Percentiles rank a stretch among this genome's conserved stretches.
Evolutionary conservation across 2,329 filamentous ascomycete species (phyloP).

Genomic region (Trichoderma polysporum): DNA sequence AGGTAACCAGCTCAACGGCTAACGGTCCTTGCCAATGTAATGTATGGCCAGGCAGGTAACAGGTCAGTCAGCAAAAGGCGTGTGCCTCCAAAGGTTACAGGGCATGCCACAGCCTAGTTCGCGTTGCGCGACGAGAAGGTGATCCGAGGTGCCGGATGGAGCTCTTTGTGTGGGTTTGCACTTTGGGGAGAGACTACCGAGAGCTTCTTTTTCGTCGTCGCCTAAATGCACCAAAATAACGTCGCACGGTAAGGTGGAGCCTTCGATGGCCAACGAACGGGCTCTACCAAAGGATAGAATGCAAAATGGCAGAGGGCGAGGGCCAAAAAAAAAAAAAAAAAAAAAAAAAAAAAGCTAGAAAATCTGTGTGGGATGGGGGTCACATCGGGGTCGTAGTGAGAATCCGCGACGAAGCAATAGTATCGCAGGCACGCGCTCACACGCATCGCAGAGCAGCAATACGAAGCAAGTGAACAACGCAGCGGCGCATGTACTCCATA

Average conservation of each 20-base stretch:
- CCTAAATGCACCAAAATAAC: not conserved
- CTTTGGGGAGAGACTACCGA: not conserved
- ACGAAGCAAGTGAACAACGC: conserved; percentile 14
- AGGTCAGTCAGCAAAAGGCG: conserved; percentile 13
- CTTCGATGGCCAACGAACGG: no score
- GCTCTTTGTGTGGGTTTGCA: not conserved
- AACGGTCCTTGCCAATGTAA: conserved; percentile 11
- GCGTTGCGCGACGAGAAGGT: conserved; percentile 6
- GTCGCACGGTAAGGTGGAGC: conserved; percentile 17
- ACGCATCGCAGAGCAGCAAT: conserved; percentile 1
- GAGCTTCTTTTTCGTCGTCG: not conserved
- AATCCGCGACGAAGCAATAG: not conserved
- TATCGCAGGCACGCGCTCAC: conserved; percentile 8
- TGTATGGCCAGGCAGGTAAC: conserved; percentile 4
- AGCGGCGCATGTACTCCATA: conserved; percentile 2
- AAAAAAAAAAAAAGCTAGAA: not conserved
- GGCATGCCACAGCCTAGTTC: conserved; percentile 9
- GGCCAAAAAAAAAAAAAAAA: not conserved
- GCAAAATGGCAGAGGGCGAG: not conserved
- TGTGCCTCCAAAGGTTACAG: conserved; percentile 16
- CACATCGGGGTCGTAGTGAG: conserved; percentile 3
- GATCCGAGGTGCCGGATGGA: conserved; percentile 14
- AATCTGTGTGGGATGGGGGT: conserved; percentile 3
- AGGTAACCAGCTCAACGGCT: conserved; percentile 11
- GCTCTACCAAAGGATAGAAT: not conserved